These are phyloP conservation scores for Lagenidium giganteum DNA, from an alignment of 352 stramenopile species.

Conservation along the genomic window DNA sequence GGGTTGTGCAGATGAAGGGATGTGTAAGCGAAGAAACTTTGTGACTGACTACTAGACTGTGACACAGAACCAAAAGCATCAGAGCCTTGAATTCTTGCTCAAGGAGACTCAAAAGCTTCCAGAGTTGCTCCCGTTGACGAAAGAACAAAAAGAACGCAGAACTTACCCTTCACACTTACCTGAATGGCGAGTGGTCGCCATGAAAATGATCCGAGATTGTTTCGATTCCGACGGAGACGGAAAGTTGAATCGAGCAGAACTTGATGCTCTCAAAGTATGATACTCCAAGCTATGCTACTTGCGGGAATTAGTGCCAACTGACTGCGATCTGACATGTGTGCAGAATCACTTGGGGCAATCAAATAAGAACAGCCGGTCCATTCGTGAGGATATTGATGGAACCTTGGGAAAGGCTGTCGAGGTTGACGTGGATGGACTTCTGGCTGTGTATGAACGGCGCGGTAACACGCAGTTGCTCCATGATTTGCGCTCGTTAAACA, in stretches of 20 bases:
- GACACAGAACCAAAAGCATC: conserved; percentile 45
- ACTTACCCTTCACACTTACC: too few species aligned
- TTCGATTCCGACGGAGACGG: too few species aligned
- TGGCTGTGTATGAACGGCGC: conserved; percentile 26
- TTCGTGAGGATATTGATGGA: conserved; percentile 26
- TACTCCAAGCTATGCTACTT: too few species aligned
- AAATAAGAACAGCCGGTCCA: too few species aligned
- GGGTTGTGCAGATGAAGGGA: background rate
- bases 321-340: too few species aligned
- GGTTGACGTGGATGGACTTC: conserved; percentile 2
- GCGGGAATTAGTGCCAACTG: conserved; percentile 5
- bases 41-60: background rate
- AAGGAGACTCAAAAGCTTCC: conserved; percentile 29
- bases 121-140: too few species aligned
- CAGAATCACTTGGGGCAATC: too few species aligned
- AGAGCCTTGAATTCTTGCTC: conserved; percentile 37
- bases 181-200: conserved; percentile 23
- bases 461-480: conserved; percentile 19
- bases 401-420: conserved; percentile 4
- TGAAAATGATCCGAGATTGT: conserved; percentile 40
- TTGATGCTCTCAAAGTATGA: too few species aligned
- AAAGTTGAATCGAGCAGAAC: too few species aligned
- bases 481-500: conserved; percentile 33
- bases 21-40: background rate
- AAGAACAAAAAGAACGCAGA: too few species aligned